Evolutionary conservation across 495 filamentous ascomycete genomes (phyloP).

Genomic region (Articulospora tetracladia): DNA sequence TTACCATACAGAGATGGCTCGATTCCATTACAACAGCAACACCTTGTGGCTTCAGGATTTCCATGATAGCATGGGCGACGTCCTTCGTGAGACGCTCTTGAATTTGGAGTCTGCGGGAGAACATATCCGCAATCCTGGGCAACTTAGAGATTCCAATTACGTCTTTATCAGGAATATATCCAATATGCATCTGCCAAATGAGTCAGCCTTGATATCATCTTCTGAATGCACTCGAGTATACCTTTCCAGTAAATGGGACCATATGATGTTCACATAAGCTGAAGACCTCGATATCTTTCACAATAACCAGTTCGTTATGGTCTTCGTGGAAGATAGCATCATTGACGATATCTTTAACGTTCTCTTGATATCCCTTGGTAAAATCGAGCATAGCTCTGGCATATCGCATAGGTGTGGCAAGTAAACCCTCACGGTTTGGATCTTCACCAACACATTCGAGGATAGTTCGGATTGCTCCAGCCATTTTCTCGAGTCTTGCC

Average conservation of each 20-base stretch:
- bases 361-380: constrained; percentile 98
- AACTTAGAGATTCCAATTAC: constrained; percentile 96
- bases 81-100: constrained; percentile 96
- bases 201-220: constrained; percentile 12
- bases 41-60: constrained; percentile 89
- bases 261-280: constrained; percentile 97
- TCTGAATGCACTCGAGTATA: constrained; percentile 24
- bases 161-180: constrained; percentile 81
- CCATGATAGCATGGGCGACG: constrained; percentile 88
- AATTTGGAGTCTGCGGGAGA: constrained; percentile 85
- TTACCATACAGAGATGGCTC: constrained; percentile 95
- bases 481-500: constrained; percentile 68
- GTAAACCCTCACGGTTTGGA: constrained; percentile 83
- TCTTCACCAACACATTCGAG: constrained; percentile 97
- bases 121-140: constrained; percentile 95
- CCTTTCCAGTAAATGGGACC: constrained; percentile 93
- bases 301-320: constrained; percentile 95
- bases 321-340: constrained; percentile 95
- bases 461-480: constrained; percentile 83
- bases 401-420: constrained; percentile 84
- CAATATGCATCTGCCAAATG: constrained; percentile 81
- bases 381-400: constrained; percentile 97
- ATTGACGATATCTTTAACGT: constrained; percentile 88
- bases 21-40: constrained; percentile 98
- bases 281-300: constrained; percentile 96